These are phyloP conservation scores for Trichoderma sp. DNA, from an alignment of 2,329 filamentous ascomycete genomes.

Conservation along the genomic window DNA sequence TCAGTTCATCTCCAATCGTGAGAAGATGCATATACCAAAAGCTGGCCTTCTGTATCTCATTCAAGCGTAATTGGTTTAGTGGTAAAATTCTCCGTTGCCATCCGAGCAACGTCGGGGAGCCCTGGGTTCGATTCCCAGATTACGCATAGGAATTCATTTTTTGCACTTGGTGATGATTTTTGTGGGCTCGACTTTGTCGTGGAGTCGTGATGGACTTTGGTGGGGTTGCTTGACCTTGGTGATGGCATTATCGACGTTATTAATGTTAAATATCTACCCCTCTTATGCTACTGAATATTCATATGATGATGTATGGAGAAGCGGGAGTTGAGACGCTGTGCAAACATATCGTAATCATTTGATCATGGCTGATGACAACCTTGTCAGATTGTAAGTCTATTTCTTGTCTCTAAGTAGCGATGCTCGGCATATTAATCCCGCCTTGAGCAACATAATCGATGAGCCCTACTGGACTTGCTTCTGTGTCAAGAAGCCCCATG, in stretches of 20 bases:
- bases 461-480: neutral
- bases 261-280: neutral
- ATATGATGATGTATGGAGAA: neutral
- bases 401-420: neutral
- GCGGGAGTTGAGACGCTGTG: neutral
- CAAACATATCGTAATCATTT: neutral
- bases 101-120: conserved; percentile 35
- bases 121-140: conserved; percentile 39
- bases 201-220: neutral
- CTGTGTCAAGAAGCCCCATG: neutral
- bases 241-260: neutral
- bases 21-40: neutral
- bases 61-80: conserved; percentile 32
- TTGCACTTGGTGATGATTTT: neutral
- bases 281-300: neutral
- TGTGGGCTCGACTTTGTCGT: neutral
- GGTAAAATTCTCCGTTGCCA: conserved; percentile 37
- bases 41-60: neutral
- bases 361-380: neutral
- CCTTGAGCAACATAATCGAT: neutral
- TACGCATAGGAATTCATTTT: conserved; percentile 26
- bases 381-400: neutral
- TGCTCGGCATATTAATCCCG: neutral
- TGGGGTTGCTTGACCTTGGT: neutral
- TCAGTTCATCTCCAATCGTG: neutral